Evolutionary conservation across 208 protist genomes (phyloP), one percentile per base, ranked within the genome.

Genomic region (Trypanosoma grayi): DNA sequence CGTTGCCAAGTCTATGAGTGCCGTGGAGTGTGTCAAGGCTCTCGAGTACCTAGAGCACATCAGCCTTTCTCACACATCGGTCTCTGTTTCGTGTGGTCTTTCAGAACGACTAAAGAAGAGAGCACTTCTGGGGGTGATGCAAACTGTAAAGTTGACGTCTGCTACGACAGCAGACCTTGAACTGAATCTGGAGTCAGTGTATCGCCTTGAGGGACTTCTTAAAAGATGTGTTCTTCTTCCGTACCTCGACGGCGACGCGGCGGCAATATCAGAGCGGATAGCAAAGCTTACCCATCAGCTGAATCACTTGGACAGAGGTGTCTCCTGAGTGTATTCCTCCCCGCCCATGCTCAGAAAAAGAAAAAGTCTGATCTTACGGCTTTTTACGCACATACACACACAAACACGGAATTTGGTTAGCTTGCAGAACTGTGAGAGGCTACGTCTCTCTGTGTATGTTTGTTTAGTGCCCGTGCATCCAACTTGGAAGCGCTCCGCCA

Each of bases 11-110:
- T 45, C 70, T 20, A 65, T 87, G 60, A 71, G 63, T 14, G 34
- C 71, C 1, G 33, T 33, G 7, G 70, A 83, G 31, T 85, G 77
- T 39, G 58, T 91, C 10, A 54, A 43, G 24, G 45, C 80, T n/a
- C 52, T 91, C 16, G 81, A 84, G 27, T 63, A 73, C 47, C 51
- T 77, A 14, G 84, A 91, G 53, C 22, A 76, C 37, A 74, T 91
- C 18, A 76, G 75, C 25, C n/a, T 81, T 44, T 86, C 80, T 10
- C 28, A 63, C 6, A 68, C 70, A 62, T 71, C 73, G 24, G 69
- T 79, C 20, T 61, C 74, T 28, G 56, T 65, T 8, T 75, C 80
- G 8, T 58, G 47, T 52, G 53, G 72, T 43, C 64, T 91, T 8
- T 41, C 76, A 0, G 78, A 86, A 22, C 70, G 69, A 45, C 39